Evolutionary conservation across 78 protist genomes (phyloP).

Genomic region (Reticulomyxa filosa): DNA sequence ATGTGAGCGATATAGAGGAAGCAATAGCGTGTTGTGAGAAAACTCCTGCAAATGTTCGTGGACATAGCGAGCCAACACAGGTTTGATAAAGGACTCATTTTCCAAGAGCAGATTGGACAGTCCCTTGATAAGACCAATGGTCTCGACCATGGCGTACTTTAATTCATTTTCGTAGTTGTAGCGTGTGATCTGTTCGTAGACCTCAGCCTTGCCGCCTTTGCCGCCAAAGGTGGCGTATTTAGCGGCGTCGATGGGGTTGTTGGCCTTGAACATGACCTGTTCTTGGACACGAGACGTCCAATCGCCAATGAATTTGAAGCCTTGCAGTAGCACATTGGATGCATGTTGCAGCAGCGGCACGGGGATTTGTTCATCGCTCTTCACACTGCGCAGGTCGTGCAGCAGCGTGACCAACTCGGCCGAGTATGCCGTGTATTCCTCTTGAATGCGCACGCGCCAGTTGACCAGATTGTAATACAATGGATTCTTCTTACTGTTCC

Average conservation of each 20-base stretch:
- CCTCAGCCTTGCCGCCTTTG: not conserved
- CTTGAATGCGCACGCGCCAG: no score
- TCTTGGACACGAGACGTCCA: not conserved
- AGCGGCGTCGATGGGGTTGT: not conserved
- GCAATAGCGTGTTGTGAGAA: not conserved
- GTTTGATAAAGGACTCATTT: not conserved
- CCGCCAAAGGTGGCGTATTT: not conserved
- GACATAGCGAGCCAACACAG: not conserved
- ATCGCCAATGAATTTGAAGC: not conserved
- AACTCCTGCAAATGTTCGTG: conserved; percentile 5
- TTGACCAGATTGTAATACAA: no score
- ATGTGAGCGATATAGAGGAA: not conserved
- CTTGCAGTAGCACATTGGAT: not conserved
- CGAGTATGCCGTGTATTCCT: not conserved
- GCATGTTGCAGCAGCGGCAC: not conserved
- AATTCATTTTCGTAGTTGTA: not conserved
- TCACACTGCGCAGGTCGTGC: not conserved
- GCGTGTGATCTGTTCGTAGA: not conserved
- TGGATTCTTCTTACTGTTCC: no score
- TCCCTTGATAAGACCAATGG: conserved; percentile 3
- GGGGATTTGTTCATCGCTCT: no score
- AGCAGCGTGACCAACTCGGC: not conserved
- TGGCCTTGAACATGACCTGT: not conserved
- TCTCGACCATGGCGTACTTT: not conserved
- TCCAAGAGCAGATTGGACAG: not conserved